Evolutionary conservation across 176 grass and related monocot genomes (phyloP).

Genomic region (Oryza officinalis): DNA sequence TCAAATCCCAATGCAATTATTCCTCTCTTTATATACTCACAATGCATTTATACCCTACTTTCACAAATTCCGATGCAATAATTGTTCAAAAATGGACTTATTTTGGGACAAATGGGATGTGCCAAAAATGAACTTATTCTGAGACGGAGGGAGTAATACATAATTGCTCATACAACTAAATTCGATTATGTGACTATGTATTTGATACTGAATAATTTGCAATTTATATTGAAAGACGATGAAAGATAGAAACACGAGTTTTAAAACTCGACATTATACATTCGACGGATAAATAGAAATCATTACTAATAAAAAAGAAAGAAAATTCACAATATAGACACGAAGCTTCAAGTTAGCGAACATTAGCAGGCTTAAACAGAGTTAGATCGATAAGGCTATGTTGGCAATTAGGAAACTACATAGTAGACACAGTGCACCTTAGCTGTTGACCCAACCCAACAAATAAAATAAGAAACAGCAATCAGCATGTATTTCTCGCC

Average conservation of each 20-base stretch:
- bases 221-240: background rate
- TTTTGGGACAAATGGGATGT: too few relatives aligned
- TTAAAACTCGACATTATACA: background rate
- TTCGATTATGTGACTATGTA: background rate
- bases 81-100: too few relatives aligned
- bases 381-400: slow-evolving; percentile 1
- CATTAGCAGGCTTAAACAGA: slow-evolving; percentile 14
- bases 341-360: slow-evolving; percentile 34
- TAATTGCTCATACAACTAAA: too few relatives aligned
- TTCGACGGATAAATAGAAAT: background rate
- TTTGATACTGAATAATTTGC: background rate
- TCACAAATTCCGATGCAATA: too few relatives aligned
- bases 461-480: slow-evolving; percentile 37
- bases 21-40: too few relatives aligned
- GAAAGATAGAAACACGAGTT: background rate
- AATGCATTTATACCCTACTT: too few relatives aligned
- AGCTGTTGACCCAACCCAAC: slow-evolving; percentile 17
- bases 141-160: background rate
- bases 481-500: slow-evolving; percentile 54
- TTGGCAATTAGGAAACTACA: slow-evolving; percentile 24
- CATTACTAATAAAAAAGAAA: background rate
- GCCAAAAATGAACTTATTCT: too few relatives aligned
- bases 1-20: too few relatives aligned
- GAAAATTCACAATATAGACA: background rate
- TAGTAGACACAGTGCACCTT: background rate